phyloP scores from a whole-genome alignment of 2,329 filamentous ascomycete genomes.

The Penicillium sp. region DNA sequence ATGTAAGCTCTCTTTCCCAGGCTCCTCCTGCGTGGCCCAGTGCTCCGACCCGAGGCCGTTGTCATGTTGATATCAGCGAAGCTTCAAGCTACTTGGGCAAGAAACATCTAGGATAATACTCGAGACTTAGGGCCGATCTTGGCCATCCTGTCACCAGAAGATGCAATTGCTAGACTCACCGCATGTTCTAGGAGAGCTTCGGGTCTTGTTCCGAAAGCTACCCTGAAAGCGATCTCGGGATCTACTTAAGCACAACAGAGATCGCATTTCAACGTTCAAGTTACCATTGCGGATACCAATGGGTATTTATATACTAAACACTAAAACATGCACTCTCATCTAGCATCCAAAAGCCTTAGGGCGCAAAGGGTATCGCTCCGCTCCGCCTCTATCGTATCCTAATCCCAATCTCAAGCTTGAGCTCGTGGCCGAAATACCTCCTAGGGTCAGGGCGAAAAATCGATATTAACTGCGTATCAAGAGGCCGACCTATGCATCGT shows the following conservation, averaged over 20 bases:
- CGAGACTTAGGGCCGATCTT: too few relatives aligned
- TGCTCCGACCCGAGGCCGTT: too few relatives aligned
- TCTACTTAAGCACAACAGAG: background rate
- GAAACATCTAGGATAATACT: too few relatives aligned
- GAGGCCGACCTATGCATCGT: constrained; percentile 15
- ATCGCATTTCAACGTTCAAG: background rate
- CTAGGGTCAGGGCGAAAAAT: background rate
- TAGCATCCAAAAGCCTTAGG: background rate
- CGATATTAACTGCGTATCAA: background rate
- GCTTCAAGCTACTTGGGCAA: too few relatives aligned
- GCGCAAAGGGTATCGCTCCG: constrained; percentile 11
- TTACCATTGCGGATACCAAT: background rate
- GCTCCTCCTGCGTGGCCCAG: too few relatives aligned
- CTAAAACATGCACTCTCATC: background rate
- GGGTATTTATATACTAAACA: constrained; percentile 7
- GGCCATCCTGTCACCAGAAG: too few relatives aligned
- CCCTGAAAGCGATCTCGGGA: background rate
- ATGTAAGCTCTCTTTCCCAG: too few relatives aligned
- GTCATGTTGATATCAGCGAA: too few relatives aligned
- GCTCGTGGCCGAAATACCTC: background rate
- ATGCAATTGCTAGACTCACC: too few relatives aligned
- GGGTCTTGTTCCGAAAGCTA: background rate
- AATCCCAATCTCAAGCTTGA: background rate
- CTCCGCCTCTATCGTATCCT: background rate
- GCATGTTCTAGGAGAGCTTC: too few relatives aligned